Percentiles rank a stretch among this genome's conserved stretches.
Evolutionary conservation across 257 asterid species (phyloP).

Genomic region (Primulina tabacum): DNA sequence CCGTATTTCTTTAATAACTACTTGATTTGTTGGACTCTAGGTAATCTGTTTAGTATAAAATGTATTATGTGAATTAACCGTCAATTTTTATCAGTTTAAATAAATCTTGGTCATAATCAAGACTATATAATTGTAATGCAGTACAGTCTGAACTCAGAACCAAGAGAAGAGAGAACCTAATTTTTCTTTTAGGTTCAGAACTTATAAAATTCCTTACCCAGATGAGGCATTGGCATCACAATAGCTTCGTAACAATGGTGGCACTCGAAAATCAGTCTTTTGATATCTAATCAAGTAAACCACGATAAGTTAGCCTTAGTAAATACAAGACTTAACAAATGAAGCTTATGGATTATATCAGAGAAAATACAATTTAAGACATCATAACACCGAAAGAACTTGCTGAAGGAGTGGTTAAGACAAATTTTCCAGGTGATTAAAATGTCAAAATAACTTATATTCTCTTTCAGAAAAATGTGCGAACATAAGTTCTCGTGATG

Average conservation of each 20-base stretch:
- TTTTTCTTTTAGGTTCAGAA: slow-evolving; percentile 2
- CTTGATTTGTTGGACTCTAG: background rate
- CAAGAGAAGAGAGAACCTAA: background rate
- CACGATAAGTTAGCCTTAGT: slow-evolving; percentile 13
- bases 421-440: background rate
- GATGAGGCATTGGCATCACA: slow-evolving; percentile 40
- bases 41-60: slow-evolving; percentile 4
- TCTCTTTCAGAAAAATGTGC: slow-evolving; percentile 4
- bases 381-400: background rate
- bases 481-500: background rate
- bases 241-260: slow-evolving; percentile 61
- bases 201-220: slow-evolving; percentile 41
- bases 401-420: background rate
- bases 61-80: slow-evolving; percentile 6
- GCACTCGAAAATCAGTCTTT: slow-evolving; percentile 77
- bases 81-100: background rate
- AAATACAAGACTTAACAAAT: slow-evolving; percentile 13
- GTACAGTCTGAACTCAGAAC: background rate
- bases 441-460: background rate
- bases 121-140: slow-evolving; percentile 3
- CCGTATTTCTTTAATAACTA: slow-evolving; percentile 17
- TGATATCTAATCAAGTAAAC: slow-evolving; percentile 52
- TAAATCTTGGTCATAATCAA: too few relatives aligned
- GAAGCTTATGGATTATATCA: slow-evolving; percentile 12
- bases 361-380: slow-evolving; percentile 1